Base-by-base conservation (phyloP, 2,329 filamentous ascomycete species). In the Lecanicillium sp. region DNA sequence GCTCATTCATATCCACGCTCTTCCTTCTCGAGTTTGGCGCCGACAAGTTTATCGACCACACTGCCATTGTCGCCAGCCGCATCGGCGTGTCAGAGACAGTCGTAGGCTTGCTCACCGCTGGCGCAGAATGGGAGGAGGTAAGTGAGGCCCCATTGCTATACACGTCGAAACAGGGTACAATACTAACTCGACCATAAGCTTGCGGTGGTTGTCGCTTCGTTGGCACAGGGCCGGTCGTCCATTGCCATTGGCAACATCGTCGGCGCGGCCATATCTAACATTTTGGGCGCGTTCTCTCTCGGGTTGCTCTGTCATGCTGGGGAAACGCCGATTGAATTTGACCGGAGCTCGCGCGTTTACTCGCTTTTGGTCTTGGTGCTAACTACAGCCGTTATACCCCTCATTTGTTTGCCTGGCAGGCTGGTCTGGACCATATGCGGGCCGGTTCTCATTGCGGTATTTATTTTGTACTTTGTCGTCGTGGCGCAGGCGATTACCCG, bases 121-220 rank as follows among this genome's bases (percentile, higher is more conserved):
- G 71, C 14, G 69, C 64, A 30, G 71, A 75, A 56, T 77, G 66
- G 61, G 72, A 76, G 62, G 71, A 75, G 62, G 69, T 71, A 50
- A 33, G 48, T n/a, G n/a, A n/a, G n/a, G n/a, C n/a, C n/a, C n/a
- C n/a, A n/a, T n/a, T n/a, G n/a, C n/a, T n/a, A n/a, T n/a, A n/a
- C n/a, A n/a, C n/a, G n/a, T n/a, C n/a, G n/a, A n/a, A n/a, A n/a
- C n/a, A n/a, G n/a, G n/a, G n/a, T n/a, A n/a, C n/a, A n/a, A n/a
- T n/a, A n/a, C n/a, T n/a, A n/a, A n/a, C n/a, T 11, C n/a, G 9
- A 6, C 6, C 12, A 13, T 9, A 28, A 44, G 64, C 62, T 74
- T 22, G 64, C 61, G 2, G 69, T 76, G 0, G 64, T 75, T 3
- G 46, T 72, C 10, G 64, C 66, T 15, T 63, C 68, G 8, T 56